Evolutionary conservation across 2,329 filamentous ascomycete species (phyloP).

Genomic region (Periconia macrospinosa): DNA sequence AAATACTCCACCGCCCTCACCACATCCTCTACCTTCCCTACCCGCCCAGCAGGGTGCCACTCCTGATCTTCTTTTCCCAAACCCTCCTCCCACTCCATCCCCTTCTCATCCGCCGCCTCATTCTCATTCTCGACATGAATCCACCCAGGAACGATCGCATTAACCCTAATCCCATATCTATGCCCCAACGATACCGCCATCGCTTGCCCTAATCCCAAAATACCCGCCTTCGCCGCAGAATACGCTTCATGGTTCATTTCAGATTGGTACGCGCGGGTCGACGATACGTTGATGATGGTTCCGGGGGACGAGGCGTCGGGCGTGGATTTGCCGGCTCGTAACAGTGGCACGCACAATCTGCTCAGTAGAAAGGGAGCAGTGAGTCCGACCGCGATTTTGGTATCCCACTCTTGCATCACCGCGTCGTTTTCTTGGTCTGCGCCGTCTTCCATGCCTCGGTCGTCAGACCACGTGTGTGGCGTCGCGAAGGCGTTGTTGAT

Average conservation of each 20-base stretch:
- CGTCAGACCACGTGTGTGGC: constrained; percentile 25
- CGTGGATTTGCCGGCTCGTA: constrained; percentile 20
- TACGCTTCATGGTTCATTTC: constrained; percentile 56
- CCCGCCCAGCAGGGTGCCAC: constrained; percentile 55
- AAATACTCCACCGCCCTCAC: constrained; percentile 46
- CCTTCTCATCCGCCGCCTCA: constrained; percentile 45
- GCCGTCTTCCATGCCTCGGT: constrained; percentile 32
- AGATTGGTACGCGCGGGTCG: constrained; percentile 53
- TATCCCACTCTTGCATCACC: constrained; percentile 38
- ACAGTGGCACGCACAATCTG: constrained; percentile 34
- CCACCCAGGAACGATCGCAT: constrained; percentile 56
- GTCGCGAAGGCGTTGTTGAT: constrained; percentile 42
- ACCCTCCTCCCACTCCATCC: constrained; percentile 50
- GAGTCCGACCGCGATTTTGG: constrained; percentile 36
- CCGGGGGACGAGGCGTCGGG: constrained; percentile 20
- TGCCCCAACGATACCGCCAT: constrained; percentile 52
- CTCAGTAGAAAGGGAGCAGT: constrained; percentile 38
- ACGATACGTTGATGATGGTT: constrained; percentile 52
- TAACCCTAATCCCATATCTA: constrained; percentile 49
- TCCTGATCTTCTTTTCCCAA: constrained; percentile 48
- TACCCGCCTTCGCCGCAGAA: constrained; percentile 53
- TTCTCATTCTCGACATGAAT: constrained; percentile 53
- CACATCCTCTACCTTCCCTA: constrained; percentile 55
- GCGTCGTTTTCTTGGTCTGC: constrained; percentile 36
- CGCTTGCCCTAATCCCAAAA: constrained; percentile 54